A percentile compares a stretch with the other conserved stretches of the same genome.
Evolutionary conservation across 768 basidiomycete genomes (phyloP).

Genomic region (Ramaria sp.): DNA sequence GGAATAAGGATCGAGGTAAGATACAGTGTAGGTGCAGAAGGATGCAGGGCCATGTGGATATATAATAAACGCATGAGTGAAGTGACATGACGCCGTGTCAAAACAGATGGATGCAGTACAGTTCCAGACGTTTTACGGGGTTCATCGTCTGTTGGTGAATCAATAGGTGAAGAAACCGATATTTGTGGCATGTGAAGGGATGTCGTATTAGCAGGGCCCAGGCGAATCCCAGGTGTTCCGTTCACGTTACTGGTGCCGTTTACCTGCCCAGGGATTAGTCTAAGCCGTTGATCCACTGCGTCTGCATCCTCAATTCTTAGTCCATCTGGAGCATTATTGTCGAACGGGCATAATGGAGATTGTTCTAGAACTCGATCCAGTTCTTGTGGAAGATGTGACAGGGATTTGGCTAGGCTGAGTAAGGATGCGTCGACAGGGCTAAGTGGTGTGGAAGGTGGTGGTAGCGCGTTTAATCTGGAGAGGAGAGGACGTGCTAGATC

Average conservation of each 20-base stretch:
- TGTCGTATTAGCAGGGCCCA: constrained; percentile 22
- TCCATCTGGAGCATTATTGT: constrained; percentile 33
- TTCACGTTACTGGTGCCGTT: constrained; percentile 14
- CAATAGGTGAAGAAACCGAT: background rate
- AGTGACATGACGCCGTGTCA: constrained; percentile 39
- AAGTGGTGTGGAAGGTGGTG: constrained; percentile 30
- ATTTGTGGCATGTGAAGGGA: background rate
- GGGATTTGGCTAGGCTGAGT: constrained; percentile 40
- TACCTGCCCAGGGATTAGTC: constrained; percentile 26
- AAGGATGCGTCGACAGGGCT: constrained; percentile 37
- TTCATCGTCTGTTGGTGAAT: constrained; percentile 8
- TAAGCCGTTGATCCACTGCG: constrained; percentile 45
- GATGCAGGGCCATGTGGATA: constrained; percentile 61
- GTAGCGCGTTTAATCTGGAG: constrained; percentile 36
- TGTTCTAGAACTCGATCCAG: constrained; percentile 45
- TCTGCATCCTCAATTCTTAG: constrained; percentile 39
- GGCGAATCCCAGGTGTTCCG: constrained; percentile 31
- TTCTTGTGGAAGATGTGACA: constrained; percentile 41
- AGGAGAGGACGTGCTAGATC: constrained; percentile 60
- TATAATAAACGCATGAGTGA: constrained; percentile 62
- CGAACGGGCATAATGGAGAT: constrained; percentile 37
- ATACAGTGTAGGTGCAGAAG: constrained; percentile 57
- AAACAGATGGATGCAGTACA: constrained; percentile 21
- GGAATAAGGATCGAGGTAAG: constrained; percentile 62
- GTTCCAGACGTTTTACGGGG: constrained; percentile 26